Percentiles rank a stretch among this genome's conserved stretches.
Evolutionary conservation across 2,329 filamentous ascomycete species (phyloP).

Genomic region (Epichloe gansuensis): DNA sequence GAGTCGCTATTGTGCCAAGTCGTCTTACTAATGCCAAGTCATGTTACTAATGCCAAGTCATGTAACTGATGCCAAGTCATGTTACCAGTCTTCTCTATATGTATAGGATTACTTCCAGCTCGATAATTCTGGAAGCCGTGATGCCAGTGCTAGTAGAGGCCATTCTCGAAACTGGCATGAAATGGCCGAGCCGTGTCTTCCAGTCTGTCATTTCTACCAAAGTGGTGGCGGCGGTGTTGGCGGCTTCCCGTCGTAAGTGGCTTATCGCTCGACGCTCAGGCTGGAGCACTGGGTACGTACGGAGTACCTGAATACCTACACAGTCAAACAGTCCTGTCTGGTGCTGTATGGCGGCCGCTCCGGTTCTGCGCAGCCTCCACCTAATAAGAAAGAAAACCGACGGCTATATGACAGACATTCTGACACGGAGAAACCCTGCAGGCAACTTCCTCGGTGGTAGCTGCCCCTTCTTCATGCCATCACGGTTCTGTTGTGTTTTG

Average conservation of each 20-base stretch:
- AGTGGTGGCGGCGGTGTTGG: neutral
- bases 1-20: neutral
- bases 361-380: conserved; percentile 1
- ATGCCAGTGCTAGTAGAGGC: neutral
- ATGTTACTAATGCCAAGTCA: neutral
- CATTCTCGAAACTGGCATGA: too few relatives aligned
- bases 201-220: neutral
- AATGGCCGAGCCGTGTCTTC: neutral
- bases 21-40: neutral
- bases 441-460: neutral
- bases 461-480: neutral
- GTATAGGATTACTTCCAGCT: neutral
- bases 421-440: neutral
- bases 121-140: neutral
- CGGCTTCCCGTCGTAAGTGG: neutral
- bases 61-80: neutral
- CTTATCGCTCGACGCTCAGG: neutral
- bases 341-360: neutral
- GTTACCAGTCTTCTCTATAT: neutral
- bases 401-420: neutral
- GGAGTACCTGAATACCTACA: neutral
- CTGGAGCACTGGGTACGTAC: neutral
- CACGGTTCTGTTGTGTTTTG: neutral
- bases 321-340: neutral
- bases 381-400: neutral